These are phyloP conservation scores for Pseudomicrostroma phylloplanum DNA, from an alignment of 1,284 basidiomycete species.

Conservation along the genomic window DNA sequence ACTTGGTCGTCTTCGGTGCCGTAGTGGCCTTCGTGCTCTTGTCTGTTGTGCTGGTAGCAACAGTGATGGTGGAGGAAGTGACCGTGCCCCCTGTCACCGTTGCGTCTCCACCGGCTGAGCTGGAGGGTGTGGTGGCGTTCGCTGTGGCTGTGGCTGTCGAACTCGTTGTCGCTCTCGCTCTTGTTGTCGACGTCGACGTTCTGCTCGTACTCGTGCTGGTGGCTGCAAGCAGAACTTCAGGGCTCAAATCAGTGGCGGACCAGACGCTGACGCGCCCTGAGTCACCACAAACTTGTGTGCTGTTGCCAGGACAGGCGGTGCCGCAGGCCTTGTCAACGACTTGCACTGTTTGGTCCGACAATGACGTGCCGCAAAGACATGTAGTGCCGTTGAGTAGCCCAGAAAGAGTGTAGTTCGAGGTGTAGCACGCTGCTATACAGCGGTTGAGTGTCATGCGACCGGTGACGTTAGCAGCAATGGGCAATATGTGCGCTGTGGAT, in stretches of 20 bases:
- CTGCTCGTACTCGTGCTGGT: not conserved
- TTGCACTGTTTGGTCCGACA: not conserved
- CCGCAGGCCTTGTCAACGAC: conserved; percentile 29
- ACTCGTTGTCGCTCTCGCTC: no score
- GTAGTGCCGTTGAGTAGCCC: conserved; percentile 23
- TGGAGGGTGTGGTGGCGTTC: conserved; percentile 13
- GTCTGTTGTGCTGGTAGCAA: conserved; percentile 56
- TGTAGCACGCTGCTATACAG: conserved; percentile 12
- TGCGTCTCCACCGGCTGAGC: not conserved
- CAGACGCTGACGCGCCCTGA: conserved; percentile 44
- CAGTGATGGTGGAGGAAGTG: not conserved
- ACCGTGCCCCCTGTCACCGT: not conserved
- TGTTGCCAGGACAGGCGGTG: conserved; percentile 44
- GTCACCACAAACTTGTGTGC: conserved; percentile 47
- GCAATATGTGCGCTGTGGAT: not conserved
- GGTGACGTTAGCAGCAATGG: conserved; percentile 2
- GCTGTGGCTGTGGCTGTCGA: no score
- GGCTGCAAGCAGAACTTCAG: not conserved
- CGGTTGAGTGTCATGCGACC: no score
- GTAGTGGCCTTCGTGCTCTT: conserved; percentile 57
- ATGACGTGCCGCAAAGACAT: conserved; percentile 47
- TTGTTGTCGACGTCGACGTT: conserved; percentile 3
- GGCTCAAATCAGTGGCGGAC: conserved; percentile 11
- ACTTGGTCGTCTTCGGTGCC: conserved; percentile 8
- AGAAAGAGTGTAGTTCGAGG: conserved; percentile 10